A percentile compares a stretch with the other conserved stretches of the same genome.
Conservation (phyloP, 192 early-diverging fungal genomes). For the Gamsiella multidivaricata region DNA sequence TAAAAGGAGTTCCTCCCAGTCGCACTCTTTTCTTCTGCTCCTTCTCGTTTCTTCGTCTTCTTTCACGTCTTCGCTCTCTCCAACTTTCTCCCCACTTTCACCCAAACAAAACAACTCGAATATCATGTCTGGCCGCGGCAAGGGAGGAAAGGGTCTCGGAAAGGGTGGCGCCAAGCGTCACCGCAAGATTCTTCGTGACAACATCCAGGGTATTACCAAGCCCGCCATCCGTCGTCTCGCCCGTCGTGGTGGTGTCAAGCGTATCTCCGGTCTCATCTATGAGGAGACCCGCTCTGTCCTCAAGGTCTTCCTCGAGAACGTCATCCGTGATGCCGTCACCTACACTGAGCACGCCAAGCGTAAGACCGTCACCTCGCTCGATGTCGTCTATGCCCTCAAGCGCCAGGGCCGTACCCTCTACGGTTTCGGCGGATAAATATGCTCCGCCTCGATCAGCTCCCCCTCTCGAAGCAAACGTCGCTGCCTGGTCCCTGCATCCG, state of each 20-base stretch:
- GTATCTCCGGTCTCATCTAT: conserved; percentile 98
- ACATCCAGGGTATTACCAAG: conserved; percentile 97
- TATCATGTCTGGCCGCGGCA: conserved; percentile 97
- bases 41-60: conserved; percentile 1
- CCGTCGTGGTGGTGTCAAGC: conserved; percentile 99
- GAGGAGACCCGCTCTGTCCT: conserved; percentile 98
- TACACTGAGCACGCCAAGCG: conserved; percentile 91
- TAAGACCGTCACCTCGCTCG: conserved; percentile 99
- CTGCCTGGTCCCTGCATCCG: background rate
- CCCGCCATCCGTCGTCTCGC: conserved; percentile 98
- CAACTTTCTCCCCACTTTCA: conserved; percentile 6
- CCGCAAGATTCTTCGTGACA: conserved; percentile 98
- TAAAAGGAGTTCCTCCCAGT: conserved; percentile 4
- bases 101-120: conserved; percentile 12
- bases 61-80: conserved; percentile 6
- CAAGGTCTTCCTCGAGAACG: conserved; percentile 98
- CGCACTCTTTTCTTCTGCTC: background rate
- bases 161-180: conserved; percentile 99
- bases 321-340: conserved; percentile 88
- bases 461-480: background rate
- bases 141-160: conserved; percentile 99
- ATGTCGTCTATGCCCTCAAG: conserved; percentile 99
- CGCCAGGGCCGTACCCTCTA: conserved; percentile 95
- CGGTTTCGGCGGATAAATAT: conserved; percentile 65
- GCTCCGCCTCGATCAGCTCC: background rate